These are phyloP conservation scores for Dendrobium huoshanense DNA, from an alignment of 106 monocot species.

Conservation along the genomic window DNA sequence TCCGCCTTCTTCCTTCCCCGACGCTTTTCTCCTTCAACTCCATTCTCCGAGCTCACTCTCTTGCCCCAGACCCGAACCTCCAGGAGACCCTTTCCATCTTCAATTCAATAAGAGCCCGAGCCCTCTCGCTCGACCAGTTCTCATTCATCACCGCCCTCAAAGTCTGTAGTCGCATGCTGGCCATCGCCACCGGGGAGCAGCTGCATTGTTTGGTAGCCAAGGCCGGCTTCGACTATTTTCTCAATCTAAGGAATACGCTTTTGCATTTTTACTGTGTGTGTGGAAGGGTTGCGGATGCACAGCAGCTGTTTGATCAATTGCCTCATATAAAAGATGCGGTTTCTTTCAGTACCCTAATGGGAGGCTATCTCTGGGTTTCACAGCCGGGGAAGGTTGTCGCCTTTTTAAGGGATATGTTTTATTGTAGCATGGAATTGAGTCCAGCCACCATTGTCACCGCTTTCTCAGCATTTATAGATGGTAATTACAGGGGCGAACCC, in stretches of 20 bases:
- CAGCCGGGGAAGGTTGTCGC: conserved; percentile 1
- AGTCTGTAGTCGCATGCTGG: conserved; percentile 15
- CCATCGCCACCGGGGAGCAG: conserved; percentile 11
- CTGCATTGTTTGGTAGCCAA: conserved; percentile 18
- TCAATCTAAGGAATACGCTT: conserved; percentile 37
- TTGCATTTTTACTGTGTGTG: conserved; percentile 32
- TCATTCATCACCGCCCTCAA: conserved; percentile 44
- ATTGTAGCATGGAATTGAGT: background rate
- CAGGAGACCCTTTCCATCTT: conserved; percentile 17
- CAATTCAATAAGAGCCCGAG: conserved; percentile 13
- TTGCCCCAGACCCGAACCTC: conserved; percentile 1
- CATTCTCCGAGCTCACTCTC: conserved; percentile 25
- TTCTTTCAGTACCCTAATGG: conserved; percentile 33
- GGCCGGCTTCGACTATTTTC: conserved; percentile 16
- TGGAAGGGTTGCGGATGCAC: conserved; percentile 5
- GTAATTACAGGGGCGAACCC: background rate
- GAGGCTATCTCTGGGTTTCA: conserved; percentile 22
- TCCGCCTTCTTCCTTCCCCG: conserved; percentile 17
- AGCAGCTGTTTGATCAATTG: conserved; percentile 44
- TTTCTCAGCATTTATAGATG: conserved; percentile 10
- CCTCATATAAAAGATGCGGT: conserved; percentile 19
- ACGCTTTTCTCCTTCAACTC: conserved; percentile 37
- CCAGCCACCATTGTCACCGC: conserved; percentile 18
- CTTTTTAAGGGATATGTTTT: conserved; percentile 22
- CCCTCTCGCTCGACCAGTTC: conserved; percentile 45